A percentile compares a stretch with the other conserved stretches of the same genome.
phyloP scores from a whole-genome alignment of 441 rosid genomes.

The Metrosideros polymorpha region DNA sequence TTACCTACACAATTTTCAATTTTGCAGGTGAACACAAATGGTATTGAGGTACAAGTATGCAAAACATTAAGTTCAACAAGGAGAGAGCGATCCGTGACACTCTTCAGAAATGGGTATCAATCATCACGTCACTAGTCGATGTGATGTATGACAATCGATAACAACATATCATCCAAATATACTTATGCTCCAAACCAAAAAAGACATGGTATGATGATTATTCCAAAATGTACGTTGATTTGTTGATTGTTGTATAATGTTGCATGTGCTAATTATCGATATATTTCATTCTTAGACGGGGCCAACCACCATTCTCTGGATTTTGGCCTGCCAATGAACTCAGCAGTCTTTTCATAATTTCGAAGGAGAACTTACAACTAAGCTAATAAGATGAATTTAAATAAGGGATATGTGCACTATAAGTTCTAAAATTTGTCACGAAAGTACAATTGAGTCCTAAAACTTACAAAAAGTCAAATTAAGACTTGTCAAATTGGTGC shows the following conservation, averaged over 20 bases:
- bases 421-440: no score
- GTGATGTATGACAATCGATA: not conserved
- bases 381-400: not conserved
- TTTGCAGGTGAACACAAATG: not conserved
- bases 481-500: no score
- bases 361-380: not conserved
- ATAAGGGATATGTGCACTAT: no score
- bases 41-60: not conserved
- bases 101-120: not conserved
- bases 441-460: no score
- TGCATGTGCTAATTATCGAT: not conserved
- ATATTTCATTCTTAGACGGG: not conserved
- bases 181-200: not conserved
- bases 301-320: not conserved
- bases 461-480: no score
- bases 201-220: not conserved
- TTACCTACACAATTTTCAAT: not conserved
- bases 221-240: not conserved
- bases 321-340: not conserved
- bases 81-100: not conserved
- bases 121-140: not conserved
- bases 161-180: not conserved
- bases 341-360: not conserved
- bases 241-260: not conserved
- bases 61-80: not conserved